Percentiles rank a stretch among this genome's conserved stretches.
Evolutionary conservation across 2,329 filamentous ascomycete genomes (phyloP).

Genomic region (Xylaria sp.): DNA sequence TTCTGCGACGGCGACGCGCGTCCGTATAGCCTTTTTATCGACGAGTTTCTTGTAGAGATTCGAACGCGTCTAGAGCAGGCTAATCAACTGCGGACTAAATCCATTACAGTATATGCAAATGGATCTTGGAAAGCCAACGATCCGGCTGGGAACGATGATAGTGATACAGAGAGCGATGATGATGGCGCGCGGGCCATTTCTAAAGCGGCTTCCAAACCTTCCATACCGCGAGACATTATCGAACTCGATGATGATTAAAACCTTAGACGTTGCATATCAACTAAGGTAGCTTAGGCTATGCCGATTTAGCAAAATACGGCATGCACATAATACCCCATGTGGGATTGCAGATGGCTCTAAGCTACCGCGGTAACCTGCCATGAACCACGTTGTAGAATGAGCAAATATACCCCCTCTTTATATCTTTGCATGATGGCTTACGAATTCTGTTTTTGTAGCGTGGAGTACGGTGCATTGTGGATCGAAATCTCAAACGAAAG

Average conservation of each 20-base stretch:
- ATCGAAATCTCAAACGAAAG: background rate
- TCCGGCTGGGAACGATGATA: constrained; percentile 48
- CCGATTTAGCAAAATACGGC: background rate
- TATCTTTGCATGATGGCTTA: constrained; percentile 22
- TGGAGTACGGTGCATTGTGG: constrained; percentile 29
- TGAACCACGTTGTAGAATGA: background rate
- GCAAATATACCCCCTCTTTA: constrained; percentile 4
- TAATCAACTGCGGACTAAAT: constrained; percentile 61
- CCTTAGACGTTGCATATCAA: background rate
- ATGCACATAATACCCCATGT: background rate
- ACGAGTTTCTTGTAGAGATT: constrained; percentile 77
- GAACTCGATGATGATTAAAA: constrained; percentile 37
- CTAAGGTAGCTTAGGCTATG: background rate
- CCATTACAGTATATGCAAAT: constrained; percentile 71
- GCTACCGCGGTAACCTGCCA: background rate
- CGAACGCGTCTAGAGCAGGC: constrained; percentile 62
- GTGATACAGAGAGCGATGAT: constrained; percentile 47
- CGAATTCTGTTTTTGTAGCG: constrained; percentile 24
- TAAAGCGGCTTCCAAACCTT: constrained; percentile 32
- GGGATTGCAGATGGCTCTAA: background rate
- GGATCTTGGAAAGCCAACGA: constrained; percentile 69
- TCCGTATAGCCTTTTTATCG: constrained; percentile 75
- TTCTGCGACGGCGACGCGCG: constrained; percentile 82
- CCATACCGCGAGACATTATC: constrained; percentile 38
- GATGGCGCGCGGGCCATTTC: constrained; percentile 34